Evolutionary conservation across 2,329 filamentous ascomycete species (phyloP).

Genomic region (Aphanocladium album): DNA sequence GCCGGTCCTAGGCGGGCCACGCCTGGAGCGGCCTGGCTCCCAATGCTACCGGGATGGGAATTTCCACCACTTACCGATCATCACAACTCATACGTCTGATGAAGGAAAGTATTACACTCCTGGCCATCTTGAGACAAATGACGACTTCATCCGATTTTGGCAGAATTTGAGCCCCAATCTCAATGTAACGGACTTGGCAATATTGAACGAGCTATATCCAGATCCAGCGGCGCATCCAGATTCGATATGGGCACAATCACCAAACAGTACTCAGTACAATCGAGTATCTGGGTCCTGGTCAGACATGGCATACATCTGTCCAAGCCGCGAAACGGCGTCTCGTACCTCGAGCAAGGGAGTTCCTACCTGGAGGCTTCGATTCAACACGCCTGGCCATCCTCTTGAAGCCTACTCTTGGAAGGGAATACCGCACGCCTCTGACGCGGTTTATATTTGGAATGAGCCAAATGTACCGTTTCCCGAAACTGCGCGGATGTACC

Average conservation of each 20-base stretch:
- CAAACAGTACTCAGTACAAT: conserved; percentile 39
- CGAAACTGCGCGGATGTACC: conserved; percentile 31
- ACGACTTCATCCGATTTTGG: conserved; percentile 32
- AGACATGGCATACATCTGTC: conserved; percentile 41
- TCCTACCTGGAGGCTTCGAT: conserved; percentile 33
- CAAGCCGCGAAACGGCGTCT: conserved; percentile 39
- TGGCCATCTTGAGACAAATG: conserved; percentile 29
- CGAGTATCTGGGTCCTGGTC: conserved; percentile 39
- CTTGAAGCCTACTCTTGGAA: conserved; percentile 24
- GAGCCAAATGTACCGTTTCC: conserved; percentile 30
- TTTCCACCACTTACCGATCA: conserved; percentile 31
- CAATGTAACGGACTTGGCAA: conserved; percentile 24
- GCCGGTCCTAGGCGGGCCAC: conserved; percentile 38
- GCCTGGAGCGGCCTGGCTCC: conserved; percentile 43
- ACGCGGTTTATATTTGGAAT: conserved; percentile 32
- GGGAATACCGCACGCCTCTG: conserved; percentile 34
- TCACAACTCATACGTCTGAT: conserved; percentile 33
- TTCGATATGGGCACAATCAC: conserved; percentile 32
- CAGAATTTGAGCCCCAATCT: conserved; percentile 29
- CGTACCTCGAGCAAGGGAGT: conserved; percentile 28
- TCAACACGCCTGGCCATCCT: conserved; percentile 31
- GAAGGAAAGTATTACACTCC: conserved; percentile 31
- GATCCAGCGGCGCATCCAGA: conserved; percentile 28
- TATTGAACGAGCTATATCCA: conserved; percentile 28
- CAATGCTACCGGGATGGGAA: conserved; percentile 32